phyloP scores from a whole-genome alignment of 2,329 filamentous ascomycete genomes.

The Aspergillus bombycis region DNA sequence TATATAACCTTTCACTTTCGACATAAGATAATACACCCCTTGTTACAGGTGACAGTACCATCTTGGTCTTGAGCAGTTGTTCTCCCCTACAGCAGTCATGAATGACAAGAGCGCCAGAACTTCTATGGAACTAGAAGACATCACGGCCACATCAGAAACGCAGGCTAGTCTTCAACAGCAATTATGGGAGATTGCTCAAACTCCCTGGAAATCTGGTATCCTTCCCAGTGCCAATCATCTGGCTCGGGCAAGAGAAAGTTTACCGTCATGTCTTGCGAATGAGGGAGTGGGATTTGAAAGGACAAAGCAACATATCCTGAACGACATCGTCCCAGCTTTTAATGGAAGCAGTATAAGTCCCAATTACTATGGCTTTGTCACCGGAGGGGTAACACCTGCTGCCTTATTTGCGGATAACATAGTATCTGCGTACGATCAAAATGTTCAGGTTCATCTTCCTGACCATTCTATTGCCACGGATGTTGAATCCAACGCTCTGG shows the following conservation, averaged over 20 bases:
- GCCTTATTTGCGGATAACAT: conserved; percentile 82
- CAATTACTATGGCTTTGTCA: conserved; percentile 88
- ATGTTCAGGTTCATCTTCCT: conserved; percentile 79
- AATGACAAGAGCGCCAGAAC: background rate
- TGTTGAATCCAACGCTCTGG: conserved; percentile 73
- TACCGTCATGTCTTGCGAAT: conserved; percentile 32
- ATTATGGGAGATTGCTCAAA: conserved; percentile 36
- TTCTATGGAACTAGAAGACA: conserved; percentile 19
- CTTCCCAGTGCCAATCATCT: conserved; percentile 36
- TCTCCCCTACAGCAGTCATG: background rate
- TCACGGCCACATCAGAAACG: conserved; percentile 14
- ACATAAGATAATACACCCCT: background rate
- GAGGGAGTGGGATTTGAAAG: conserved; percentile 35
- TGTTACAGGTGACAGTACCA: background rate
- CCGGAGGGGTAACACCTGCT: conserved; percentile 76
- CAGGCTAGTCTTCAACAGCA: conserved; percentile 27
- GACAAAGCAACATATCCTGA: conserved; percentile 42
- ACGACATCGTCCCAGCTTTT: conserved; percentile 57
- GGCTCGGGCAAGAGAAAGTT: conserved; percentile 36
- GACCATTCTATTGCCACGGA: conserved; percentile 73
- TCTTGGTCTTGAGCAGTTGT: background rate
- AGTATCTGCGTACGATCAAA: conserved; percentile 81
- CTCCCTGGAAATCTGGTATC: conserved; percentile 33
- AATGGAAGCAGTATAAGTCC: conserved; percentile 66
- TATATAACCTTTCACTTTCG: background rate